Evolutionary conservation across 2,329 filamentous ascomycete genomes (phyloP), one percentile per base, ranked within the genome.

Genomic region (Aspergillus sp.): DNA sequence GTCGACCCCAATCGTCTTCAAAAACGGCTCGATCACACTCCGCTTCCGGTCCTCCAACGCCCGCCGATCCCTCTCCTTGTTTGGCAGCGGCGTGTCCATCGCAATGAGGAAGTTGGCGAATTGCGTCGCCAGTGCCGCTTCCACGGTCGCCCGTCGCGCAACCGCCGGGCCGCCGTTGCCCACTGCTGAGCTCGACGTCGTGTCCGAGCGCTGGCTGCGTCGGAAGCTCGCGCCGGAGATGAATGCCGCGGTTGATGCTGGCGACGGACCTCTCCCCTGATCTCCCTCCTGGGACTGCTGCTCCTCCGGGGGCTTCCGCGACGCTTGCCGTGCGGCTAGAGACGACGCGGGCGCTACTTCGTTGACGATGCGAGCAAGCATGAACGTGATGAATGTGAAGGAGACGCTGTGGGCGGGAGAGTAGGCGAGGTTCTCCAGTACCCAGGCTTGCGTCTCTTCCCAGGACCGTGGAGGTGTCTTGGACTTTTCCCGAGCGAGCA

Each of bases 361-460:
- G 20, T 65, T 64, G 16, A 69, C 61, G 24, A 81, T 67, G 8
- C 71, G 68, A 14, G 69, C 68, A 8, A 95, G 68, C 60, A 86
- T 88, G 6, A 83, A 78, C 0, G 81, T 85, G 11, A 95, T 64
- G 43, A 95, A 86, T 2, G 93, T 82, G 50, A 95, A 93, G 0
- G 82, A 82, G 34, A 94, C 88, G 52, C 86, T 91, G 60, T 93
- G 82, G 30, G 80, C 80, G 0, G 86, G 82, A 0, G 75, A 71
- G 2, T 72, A 66, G 0, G 80, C 73, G 2, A 95, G 69, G 2
- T 80, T 71, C 44, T 95, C 88, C 4, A 94, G 73, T 2, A 91
- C 62, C 53, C 66, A 68, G 24, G 68, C 68, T 40, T 74, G 71
- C 27, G 71, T 65, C 28, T 79, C 75, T 35, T 80, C 75, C 26